Evolutionary conservation across 768 basidiomycete genomes (phyloP).

Genomic region (Rhizopogon salebrosus): DNA sequence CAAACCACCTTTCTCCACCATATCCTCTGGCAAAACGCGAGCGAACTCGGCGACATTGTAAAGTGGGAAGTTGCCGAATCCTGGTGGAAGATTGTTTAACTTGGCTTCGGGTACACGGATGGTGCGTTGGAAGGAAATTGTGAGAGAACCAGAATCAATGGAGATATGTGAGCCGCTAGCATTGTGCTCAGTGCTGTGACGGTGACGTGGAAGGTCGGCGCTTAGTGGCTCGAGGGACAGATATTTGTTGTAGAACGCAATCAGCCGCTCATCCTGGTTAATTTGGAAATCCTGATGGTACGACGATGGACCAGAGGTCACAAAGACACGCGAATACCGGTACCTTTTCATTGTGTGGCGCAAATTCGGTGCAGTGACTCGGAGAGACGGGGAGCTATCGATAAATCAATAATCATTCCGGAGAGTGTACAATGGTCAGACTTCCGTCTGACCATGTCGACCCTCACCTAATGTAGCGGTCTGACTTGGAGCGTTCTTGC

Average conservation of each 20-base stretch:
- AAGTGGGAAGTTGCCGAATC: not conserved
- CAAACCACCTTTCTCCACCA: constrained; percentile 18
- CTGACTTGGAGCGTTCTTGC: no score
- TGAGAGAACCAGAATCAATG: not conserved
- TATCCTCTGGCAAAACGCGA: constrained; percentile 12
- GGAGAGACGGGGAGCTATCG: no score
- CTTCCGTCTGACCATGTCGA: no score
- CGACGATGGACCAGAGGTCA: not conserved
- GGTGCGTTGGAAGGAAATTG: not conserved
- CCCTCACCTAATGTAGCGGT: no score
- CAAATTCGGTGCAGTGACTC: no score
- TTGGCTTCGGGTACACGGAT: not conserved
- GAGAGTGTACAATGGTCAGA: no score
- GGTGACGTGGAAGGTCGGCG: not conserved
- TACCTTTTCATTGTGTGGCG: no score
- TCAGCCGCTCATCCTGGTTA: not conserved
- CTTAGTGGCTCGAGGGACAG: not conserved
- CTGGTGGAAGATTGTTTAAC: not conserved
- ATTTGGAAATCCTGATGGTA: not conserved
- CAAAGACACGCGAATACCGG: not conserved
- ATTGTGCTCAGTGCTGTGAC: no score
- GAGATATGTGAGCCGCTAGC: not conserved
- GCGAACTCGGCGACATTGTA: constrained; percentile 14
- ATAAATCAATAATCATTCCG: no score
- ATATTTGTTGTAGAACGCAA: not conserved